These are phyloP conservation scores for Hypoxylon cercidicola DNA, from an alignment of 495 filamentous ascomycete species.

Conservation along the genomic window DNA sequence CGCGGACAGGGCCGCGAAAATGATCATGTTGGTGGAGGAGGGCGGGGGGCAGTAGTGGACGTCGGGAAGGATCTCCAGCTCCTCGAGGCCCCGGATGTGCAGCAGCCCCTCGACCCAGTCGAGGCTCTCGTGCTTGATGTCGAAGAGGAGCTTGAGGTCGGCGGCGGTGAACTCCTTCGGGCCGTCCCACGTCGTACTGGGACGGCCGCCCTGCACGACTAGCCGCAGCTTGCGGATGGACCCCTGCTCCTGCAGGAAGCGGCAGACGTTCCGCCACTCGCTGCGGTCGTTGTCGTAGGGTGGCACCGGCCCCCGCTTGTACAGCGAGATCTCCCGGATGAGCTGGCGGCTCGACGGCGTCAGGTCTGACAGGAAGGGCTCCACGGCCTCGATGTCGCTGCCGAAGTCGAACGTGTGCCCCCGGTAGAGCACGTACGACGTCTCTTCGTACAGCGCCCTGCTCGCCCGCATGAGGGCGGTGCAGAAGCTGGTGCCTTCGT, in stretches of 20 bases:
- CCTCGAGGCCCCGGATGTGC: slow-evolving; percentile 51
- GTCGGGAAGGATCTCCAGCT: slow-evolving; percentile 54
- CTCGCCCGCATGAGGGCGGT: slow-evolving; percentile 58
- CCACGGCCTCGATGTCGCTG: slow-evolving; percentile 61
- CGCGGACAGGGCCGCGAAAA: slow-evolving; percentile 62
- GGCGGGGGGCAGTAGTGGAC: slow-evolving; percentile 55
- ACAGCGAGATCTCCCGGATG: slow-evolving; percentile 55
- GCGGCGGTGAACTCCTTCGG: slow-evolving; percentile 48
- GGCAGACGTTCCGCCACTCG: slow-evolving; percentile 61
- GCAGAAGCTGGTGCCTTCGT: slow-evolving; percentile 49
- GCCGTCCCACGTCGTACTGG: slow-evolving; percentile 52
- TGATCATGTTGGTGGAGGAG: slow-evolving; percentile 53
- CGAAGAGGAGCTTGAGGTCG: slow-evolving; percentile 54
- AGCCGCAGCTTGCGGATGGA: slow-evolving; percentile 53
- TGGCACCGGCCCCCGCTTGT: slow-evolving; percentile 60
- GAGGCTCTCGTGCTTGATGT: slow-evolving; percentile 52
- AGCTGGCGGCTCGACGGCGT: slow-evolving; percentile 53
- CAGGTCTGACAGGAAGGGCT: slow-evolving; percentile 66
- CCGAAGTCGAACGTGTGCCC: slow-evolving; percentile 64
- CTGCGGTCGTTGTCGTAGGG: slow-evolving; percentile 61
- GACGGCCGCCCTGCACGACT: slow-evolving; percentile 58
- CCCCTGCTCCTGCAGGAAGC: slow-evolving; percentile 50
- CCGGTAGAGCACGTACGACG: slow-evolving; percentile 59
- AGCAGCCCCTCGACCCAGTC: slow-evolving; percentile 53
- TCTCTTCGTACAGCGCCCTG: slow-evolving; percentile 60